Evolutionary conservation across 1,284 basidiomycete genomes (phyloP).

Genomic region (Cryptococcus deneoformans): DNA sequence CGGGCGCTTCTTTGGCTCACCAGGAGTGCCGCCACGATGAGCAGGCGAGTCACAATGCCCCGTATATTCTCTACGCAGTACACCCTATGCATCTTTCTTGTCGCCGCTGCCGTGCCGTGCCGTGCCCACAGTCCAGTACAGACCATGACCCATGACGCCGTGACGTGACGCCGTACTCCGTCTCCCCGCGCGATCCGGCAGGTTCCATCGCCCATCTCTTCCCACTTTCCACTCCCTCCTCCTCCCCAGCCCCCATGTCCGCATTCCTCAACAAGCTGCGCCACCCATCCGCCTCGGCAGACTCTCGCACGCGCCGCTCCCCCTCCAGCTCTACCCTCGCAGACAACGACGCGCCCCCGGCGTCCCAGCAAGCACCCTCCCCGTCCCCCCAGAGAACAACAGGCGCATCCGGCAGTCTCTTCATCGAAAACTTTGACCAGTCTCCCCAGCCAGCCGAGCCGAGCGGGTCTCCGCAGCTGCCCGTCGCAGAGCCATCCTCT

Average conservation of each 20-base stretch:
- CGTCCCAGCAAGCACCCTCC: not conserved
- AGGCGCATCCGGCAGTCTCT: conserved; percentile 15
- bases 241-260: not conserved
- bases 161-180: not conserved
- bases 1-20: conserved; percentile 5
- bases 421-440: conserved; percentile 23
- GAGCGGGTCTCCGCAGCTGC: too few species aligned
- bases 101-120: not conserved
- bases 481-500: too few species aligned
- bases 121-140: not conserved
- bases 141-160: not conserved
- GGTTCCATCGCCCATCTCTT: too few species aligned
- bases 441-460: not conserved
- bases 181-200: not conserved
- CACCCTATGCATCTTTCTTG: not conserved
- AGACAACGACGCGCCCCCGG: not conserved
- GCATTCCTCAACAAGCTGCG: not conserved
- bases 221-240: not conserved
- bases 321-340: not conserved
- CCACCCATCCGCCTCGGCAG: not conserved
- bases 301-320: not conserved
- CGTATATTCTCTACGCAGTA: not conserved
- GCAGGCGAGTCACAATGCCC: conserved; percentile 6
- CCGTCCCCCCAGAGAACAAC: not conserved
- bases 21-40: conserved; percentile 3